Evolutionary conservation across 306 rosid species (phyloP).

Genomic region (Delonix regia): DNA sequence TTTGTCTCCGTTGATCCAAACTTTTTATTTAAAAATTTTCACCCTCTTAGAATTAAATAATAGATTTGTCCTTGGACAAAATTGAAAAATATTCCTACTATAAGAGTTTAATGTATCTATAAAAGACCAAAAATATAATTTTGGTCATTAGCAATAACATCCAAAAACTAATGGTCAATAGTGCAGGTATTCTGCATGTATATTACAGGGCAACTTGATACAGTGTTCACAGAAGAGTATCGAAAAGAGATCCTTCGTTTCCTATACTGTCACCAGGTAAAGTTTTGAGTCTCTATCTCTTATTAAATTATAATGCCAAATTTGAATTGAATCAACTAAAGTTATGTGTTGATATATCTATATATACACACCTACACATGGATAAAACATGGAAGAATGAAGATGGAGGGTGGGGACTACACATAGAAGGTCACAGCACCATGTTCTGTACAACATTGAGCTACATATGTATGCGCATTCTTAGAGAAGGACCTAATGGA

Average conservation of each 20-base stretch:
- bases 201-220: slow-evolving; percentile 65
- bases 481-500: no score
- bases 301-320: background rate
- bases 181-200: slow-evolving; percentile 62
- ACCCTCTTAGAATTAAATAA: no score
- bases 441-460: slow-evolving; percentile 72
- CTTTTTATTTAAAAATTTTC: no score
- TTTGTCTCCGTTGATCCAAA: no score
- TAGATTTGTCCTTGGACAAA: no score
- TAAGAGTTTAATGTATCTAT: no score
- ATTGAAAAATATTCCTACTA: no score
- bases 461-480: slow-evolving; percentile 69
- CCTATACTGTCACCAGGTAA: slow-evolving; percentile 68
- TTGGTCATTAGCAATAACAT: no score
- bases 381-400: slow-evolving; percentile 49
- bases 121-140: no score
- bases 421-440: slow-evolving; percentile 75
- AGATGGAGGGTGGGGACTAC: slow-evolving; percentile 91
- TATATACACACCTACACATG: no score
- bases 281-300: background rate
- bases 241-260: slow-evolving; percentile 74
- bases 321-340: background rate
- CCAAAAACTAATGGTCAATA: no score
- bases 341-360: background rate
- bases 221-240: slow-evolving; percentile 47